A percentile compares a stretch with the other conserved stretches of the same genome.
phyloP scores from a whole-genome alignment of 495 filamentous ascomycete species.

The Aspergillus cavernicola region DNA sequence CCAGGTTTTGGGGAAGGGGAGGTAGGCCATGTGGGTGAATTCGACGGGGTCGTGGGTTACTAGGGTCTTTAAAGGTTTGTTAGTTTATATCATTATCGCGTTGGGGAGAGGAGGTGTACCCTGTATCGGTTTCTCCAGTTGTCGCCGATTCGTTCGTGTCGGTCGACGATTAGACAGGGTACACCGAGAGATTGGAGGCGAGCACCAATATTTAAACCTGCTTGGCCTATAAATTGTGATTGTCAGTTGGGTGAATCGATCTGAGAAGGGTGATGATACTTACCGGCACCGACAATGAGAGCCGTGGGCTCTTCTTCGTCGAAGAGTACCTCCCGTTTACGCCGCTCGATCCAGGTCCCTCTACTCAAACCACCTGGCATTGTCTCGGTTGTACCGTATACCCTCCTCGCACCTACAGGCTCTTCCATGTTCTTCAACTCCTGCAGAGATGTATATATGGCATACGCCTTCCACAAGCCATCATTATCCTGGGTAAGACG shows the following conservation, averaged over 20 bases:
- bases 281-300: conserved; percentile 60
- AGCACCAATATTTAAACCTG: conserved; percentile 59
- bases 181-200: conserved; percentile 68
- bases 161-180: conserved; percentile 61
- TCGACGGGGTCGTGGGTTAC: conserved; percentile 72
- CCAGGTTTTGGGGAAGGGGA: conserved; percentile 68
- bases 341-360: conserved; percentile 66
- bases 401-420: conserved; percentile 40
- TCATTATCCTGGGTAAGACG: conserved; percentile 47
- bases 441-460: conserved; percentile 57
- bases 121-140: conserved; percentile 70
- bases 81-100: background rate
- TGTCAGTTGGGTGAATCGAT: background rate
- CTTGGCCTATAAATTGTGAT: conserved; percentile 35
- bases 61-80: conserved; percentile 23
- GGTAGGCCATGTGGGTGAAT: conserved; percentile 72
- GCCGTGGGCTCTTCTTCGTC: conserved; percentile 56
- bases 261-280: conserved; percentile 14
- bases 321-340: conserved; percentile 55
- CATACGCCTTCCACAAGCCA: conserved; percentile 62
- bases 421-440: conserved; percentile 52
- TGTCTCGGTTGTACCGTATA: conserved; percentile 54
- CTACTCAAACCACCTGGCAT: conserved; percentile 52
- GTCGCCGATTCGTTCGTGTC: conserved; percentile 63
- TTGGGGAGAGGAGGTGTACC: conserved; percentile 13